Base-by-base conservation (phyloP, 1,284 basidiomycete genomes). In the Naganishia albida region DNA sequence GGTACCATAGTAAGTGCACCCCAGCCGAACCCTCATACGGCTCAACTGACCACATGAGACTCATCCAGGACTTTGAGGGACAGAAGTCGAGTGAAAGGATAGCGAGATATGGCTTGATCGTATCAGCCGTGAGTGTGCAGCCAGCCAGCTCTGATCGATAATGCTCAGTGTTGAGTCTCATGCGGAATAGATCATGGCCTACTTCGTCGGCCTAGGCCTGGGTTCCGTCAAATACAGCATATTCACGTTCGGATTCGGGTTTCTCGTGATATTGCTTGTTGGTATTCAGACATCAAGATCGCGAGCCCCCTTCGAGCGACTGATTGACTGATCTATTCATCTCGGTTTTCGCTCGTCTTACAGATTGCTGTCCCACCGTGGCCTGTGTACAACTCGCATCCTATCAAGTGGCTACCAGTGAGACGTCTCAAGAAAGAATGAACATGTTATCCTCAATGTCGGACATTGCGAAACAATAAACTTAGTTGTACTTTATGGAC, bases 301-400 rank as follows among this genome's bases (percentile, higher is more conserved):
- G 34, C 8, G 12, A 15, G n/a, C 12, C 7, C 3, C 40, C 18
- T 10, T 10, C 38, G 39, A 39, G n/a, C 43, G 16, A 40, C 38
- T 7, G n/a, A 25, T 16, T 28, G 8, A 20, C 46, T 28, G 1
- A n/a, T 39, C 10, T 13, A 1, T 30, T 34, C 6, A 34, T 34
- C 34, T 34, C 34, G 34, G 34, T 10, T 34, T 34, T 10, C 34
- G 34, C 12, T 23, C 20, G 6, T 42, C 18, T 7, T 1, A n/a
- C 53, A 67, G 67, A 46, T 60, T 23, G 48, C 63, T 10, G 59
- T 67, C 20, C 67, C 67, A 6, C 67, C 62, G 30, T 67, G 67
- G 67, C 67, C 67, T 3, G 34, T 67, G 12, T 67, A 65, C 51
- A 62, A 59, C 26, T 52, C 53, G 28, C 63, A 67, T 59, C 63